Percentiles rank a stretch among this genome's conserved stretches.
Evolutionary conservation across 805 yeast species (phyloP).

Genomic region (Candida arabinofermentans): DNA sequence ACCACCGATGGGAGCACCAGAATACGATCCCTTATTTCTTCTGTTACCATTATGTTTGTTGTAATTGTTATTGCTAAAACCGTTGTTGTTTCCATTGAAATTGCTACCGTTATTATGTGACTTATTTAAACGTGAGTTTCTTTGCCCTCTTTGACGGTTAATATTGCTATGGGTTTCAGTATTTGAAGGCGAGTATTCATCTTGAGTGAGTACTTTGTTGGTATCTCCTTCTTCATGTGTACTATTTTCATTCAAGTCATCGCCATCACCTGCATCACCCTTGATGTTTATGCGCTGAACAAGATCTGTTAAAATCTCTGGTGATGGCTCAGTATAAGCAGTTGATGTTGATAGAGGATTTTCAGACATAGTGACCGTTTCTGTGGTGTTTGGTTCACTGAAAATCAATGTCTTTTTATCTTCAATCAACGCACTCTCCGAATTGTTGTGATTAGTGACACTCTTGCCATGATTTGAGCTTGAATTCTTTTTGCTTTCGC

Average conservation of each 20-base stretch:
- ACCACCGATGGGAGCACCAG: constrained; percentile 2
- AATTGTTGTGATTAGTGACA: not conserved
- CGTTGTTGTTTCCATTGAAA: not conserved
- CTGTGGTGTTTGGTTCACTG: not conserved
- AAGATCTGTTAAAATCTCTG: not conserved
- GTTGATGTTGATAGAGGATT: not conserved
- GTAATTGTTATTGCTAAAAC: constrained; percentile 7
- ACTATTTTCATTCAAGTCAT: not conserved
- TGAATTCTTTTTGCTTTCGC: constrained; percentile 1
- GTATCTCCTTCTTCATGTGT: too few relatives aligned
- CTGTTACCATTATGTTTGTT: not conserved
- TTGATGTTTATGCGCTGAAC: not conserved
- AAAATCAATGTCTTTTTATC: not conserved
- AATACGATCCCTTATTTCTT: constrained; percentile 5
- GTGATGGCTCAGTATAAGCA: not conserved
- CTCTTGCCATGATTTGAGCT: not conserved
- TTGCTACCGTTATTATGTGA: constrained; percentile 4
- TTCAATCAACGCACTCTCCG: not conserved
- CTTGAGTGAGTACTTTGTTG: too few relatives aligned
- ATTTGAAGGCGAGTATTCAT: not conserved
- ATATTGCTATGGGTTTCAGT: not conserved
- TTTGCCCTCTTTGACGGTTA: not conserved
- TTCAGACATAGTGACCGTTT: not conserved
- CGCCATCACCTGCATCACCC: not conserved
- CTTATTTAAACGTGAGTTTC: not conserved